phyloP scores from a whole-genome alignment of 306 rosid genomes.

The Herpetospermum pedunculosum region DNA sequence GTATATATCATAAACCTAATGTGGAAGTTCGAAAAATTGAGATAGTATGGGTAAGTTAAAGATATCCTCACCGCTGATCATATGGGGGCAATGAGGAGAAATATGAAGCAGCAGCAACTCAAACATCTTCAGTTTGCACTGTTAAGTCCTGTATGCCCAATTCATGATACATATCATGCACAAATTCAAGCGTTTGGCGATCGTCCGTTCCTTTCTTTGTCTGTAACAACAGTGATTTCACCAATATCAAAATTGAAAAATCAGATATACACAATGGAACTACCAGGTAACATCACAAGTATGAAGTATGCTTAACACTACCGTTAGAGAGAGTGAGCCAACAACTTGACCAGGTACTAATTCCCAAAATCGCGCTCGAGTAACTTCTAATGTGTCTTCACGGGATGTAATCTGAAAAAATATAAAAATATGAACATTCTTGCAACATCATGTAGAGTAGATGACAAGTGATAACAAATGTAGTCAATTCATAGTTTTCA shows the following conservation, averaged over 20 bases:
- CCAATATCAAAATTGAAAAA: constrained; percentile 7
- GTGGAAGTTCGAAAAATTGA: neutral
- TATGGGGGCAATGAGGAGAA: neutral
- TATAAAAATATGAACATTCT: neutral
- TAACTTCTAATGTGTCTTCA: constrained; percentile 68
- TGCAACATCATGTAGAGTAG: neutral
- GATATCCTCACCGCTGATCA: neutral
- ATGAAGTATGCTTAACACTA: constrained; percentile 8
- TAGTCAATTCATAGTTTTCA: neutral
- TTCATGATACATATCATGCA: constrained; percentile 82
- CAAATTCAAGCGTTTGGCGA: constrained; percentile 52
- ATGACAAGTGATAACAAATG: neutral
- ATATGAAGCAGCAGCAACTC: constrained; percentile 16
- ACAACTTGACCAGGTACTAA: constrained; percentile 84
- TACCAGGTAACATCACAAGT: neutral
- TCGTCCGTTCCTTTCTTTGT: constrained; percentile 59
- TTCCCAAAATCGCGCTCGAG: constrained; percentile 88
- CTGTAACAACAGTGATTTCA: constrained; percentile 27
- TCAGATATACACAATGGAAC: neutral
- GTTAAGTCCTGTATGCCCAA: constrained; percentile 81
- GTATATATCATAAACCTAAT: neutral
- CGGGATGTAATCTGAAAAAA: constrained; percentile 46
- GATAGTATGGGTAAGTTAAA: neutral
- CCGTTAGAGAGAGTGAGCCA: constrained; percentile 73
- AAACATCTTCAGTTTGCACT: constrained; percentile 53